These are phyloP conservation scores for Macrocybe gigantea DNA, from an alignment of 768 basidiomycete genomes.

Conservation along the genomic window DNA sequence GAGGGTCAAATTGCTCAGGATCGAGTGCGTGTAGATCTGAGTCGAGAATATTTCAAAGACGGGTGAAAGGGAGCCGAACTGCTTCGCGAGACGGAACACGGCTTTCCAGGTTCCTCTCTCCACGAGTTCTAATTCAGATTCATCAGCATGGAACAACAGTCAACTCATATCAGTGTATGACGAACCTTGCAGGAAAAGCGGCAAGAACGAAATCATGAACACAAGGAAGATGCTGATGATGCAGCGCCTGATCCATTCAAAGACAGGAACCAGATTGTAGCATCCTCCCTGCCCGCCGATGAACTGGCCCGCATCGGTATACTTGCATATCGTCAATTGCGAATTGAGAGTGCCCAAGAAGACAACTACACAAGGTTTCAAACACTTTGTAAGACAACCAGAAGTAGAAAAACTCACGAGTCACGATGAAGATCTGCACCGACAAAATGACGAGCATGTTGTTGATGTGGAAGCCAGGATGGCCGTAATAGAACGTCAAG, in stretches of 20 bases:
- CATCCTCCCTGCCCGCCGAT: conserved; percentile 80
- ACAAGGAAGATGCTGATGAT: conserved; percentile 99
- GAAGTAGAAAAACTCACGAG: conserved; percentile 48
- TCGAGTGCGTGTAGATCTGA: conserved; percentile 97
- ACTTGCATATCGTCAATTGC: conserved; percentile 73
- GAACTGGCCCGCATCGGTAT: conserved; percentile 66
- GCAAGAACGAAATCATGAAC: conserved; percentile 95
- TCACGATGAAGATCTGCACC: conserved; percentile 91
- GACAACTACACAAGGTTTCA: conserved; percentile 53
- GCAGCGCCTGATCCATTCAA: conserved; percentile 91
- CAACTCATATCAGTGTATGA: conserved; percentile 1
- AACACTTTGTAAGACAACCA: neutral
- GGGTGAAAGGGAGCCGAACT: conserved; percentile 91
- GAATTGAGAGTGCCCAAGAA: conserved; percentile 92
- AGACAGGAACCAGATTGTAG: conserved; percentile 91
- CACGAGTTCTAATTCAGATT: conserved; percentile 64
- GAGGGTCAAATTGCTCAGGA: conserved; percentile 93
- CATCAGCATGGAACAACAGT: conserved; percentile 7
- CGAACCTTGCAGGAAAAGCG: conserved; percentile 90
- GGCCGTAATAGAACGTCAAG: conserved; percentile 99
- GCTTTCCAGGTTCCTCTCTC: conserved; percentile 94
- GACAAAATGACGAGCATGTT: conserved; percentile 98
- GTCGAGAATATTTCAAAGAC: conserved; percentile 98
- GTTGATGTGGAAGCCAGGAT: conserved; percentile 99
- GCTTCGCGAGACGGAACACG: conserved; percentile 85